These are phyloP conservation scores for Pyricularia pennisetigena DNA, from an alignment of 2,329 filamentous ascomycete species.

Conservation along the genomic window DNA sequence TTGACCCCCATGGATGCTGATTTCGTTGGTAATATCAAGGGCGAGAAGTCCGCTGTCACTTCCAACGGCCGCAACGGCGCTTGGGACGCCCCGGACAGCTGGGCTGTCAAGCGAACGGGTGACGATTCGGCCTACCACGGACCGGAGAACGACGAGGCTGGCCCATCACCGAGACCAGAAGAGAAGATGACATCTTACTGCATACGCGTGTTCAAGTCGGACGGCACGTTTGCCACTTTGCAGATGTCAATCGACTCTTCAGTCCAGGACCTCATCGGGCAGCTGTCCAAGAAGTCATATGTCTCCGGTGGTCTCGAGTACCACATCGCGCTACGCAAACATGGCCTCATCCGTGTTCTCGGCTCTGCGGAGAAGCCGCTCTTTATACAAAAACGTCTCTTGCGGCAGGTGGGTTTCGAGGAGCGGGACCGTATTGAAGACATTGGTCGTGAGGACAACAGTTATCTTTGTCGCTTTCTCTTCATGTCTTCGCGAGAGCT, in stretches of 20 bases:
- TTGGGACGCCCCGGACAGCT: slow-evolving; percentile 95
- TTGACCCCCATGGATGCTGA: slow-evolving; percentile 60
- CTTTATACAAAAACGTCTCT: slow-evolving; percentile 79
- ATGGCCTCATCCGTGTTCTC: slow-evolving; percentile 78
- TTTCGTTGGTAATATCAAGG: slow-evolving; percentile 34
- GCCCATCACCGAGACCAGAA: slow-evolving; percentile 57
- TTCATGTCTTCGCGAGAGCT: slow-evolving; percentile 86
- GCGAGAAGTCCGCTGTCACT: slow-evolving; percentile 25
- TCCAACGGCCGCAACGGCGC: slow-evolving; percentile 37
- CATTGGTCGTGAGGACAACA: slow-evolving; percentile 91
- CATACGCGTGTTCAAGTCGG: slow-evolving; percentile 88
- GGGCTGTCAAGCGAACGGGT: slow-evolving; percentile 72
- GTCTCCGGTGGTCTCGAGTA: slow-evolving; percentile 80
- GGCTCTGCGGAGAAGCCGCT: slow-evolving; percentile 71
- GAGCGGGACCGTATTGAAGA: slow-evolving; percentile 83
- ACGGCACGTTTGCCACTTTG: slow-evolving; percentile 89
- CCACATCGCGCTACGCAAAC: slow-evolving; percentile 89
- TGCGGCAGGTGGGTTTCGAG: slow-evolving; percentile 88
- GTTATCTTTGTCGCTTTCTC: slow-evolving; percentile 91
- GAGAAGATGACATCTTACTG: slow-evolving; percentile 74
- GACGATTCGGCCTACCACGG: slow-evolving; percentile 51
- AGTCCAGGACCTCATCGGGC: slow-evolving; percentile 77
- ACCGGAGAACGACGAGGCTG: slow-evolving; percentile 58
- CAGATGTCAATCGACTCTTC: slow-evolving; percentile 76
- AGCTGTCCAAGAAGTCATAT: slow-evolving; percentile 90